Evolutionary conservation across 2,329 filamentous ascomycete species (phyloP), one percentile per base, ranked within the genome.

Genomic region (Sarocladium strictum): DNA sequence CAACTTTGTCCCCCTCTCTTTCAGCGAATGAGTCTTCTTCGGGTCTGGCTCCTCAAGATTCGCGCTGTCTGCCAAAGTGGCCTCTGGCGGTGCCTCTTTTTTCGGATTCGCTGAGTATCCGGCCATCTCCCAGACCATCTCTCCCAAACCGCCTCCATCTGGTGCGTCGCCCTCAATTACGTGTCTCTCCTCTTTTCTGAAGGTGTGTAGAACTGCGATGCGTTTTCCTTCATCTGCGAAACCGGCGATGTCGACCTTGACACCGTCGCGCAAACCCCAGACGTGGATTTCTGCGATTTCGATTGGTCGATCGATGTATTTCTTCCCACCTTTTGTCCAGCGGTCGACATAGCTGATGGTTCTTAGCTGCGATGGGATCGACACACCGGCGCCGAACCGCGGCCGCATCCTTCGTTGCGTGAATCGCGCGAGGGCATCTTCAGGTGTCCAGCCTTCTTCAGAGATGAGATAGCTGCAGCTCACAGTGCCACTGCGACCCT

Each of bases 251-350:
- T 85, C 82, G 29, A 97, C 80, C 69, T 94, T 95, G 58, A 97
- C 92, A 0, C 93, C 92, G 61, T 92, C 85, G 45, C 90, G 77
- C 52, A 97, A 67, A 0, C 92, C 94, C 90, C 90, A 97, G 12
- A 92, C 83, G 64, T 96, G 92, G 1, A 99, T 77, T 68, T 97
- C 93, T 11, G 92, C 67, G 38, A 97, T 84, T 70, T 97, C 92
- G 1, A 97, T 79, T 49, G 86, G 82, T 17, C 89, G 77, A 64
- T 97, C 93, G 7, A 90, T 74, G 63, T 97, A 99, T 54, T 80
- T 78, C 70, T 95, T 96, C 17, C 80, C 83, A 26, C 82, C 72
- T 19, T 53, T 53, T 2, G 89, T 81, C 93, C 93, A 97, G 12
- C 88, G 81, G 63, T 96, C 88, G 10, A 97, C 89, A 65, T 99